Percentiles rank a stretch among this genome's conserved stretches.
Evolutionary conservation across 768 basidiomycete species (phyloP).

Genomic region (Sarcomyxa edulis): DNA sequence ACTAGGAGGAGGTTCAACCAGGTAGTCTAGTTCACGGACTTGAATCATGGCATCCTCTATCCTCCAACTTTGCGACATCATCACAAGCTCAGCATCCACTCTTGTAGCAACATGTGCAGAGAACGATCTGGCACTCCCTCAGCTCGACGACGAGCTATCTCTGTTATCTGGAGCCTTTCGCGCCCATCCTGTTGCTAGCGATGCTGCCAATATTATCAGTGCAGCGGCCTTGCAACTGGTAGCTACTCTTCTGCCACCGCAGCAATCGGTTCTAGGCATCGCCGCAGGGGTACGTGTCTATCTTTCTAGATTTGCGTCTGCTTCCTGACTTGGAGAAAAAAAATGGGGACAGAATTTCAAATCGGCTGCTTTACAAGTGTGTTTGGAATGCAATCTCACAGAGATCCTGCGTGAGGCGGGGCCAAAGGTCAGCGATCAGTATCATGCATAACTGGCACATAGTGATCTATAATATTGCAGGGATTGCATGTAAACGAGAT

Average conservation of each 20-base stretch:
- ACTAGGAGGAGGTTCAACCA: too few species aligned
- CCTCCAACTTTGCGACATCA: slow-evolving; percentile 13
- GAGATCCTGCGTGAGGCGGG: slow-evolving; percentile 38
- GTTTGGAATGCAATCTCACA: slow-evolving; percentile 27
- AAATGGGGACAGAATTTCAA: slow-evolving; percentile 15
- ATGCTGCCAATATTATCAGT: slow-evolving; percentile 21
- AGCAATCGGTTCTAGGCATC: slow-evolving; percentile 16
- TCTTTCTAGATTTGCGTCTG: too few species aligned
- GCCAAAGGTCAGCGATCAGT: too few species aligned
- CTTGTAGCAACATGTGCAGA: slow-evolving; percentile 13
- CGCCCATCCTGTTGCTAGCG: slow-evolving; percentile 14
- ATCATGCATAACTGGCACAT: too few species aligned
- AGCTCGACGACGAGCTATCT: slow-evolving; percentile 16
- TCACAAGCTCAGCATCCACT: slow-evolving; percentile 15
- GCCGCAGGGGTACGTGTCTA: slow-evolving; percentile 21
- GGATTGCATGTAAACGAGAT: slow-evolving; percentile 34
- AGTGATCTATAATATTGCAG: too few species aligned
- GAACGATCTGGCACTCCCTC: slow-evolving; percentile 14
- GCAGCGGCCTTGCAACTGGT: slow-evolving; percentile 26
- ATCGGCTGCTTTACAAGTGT: slow-evolving; percentile 23
- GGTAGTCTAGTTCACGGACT: too few species aligned
- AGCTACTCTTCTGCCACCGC: slow-evolving; percentile 20
- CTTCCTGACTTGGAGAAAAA: not conserved
- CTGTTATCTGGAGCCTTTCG: slow-evolving; percentile 22
- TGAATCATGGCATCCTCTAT: too few species aligned